Evolutionary conservation across 768 basidiomycete species (phyloP).

Genomic region (Calvatia gigantea): DNA sequence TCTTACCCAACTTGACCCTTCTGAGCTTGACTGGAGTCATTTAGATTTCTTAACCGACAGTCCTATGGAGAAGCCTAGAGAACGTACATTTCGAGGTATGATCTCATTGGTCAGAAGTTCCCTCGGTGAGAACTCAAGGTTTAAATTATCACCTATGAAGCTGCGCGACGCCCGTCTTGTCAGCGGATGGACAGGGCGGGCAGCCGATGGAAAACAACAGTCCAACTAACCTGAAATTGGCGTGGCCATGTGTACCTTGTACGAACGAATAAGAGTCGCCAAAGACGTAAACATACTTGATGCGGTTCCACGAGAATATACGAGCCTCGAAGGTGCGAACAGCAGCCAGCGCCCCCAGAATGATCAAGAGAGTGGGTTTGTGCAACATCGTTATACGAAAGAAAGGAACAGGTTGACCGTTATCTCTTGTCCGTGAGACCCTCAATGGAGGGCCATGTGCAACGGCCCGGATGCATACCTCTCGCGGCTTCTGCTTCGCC

Average conservation of each 20-base stretch:
- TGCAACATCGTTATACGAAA: neutral
- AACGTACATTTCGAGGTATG: conserved; percentile 38
- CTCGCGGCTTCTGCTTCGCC: neutral
- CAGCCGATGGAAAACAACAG: neutral
- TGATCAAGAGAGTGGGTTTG: neutral
- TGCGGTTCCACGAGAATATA: conserved; percentile 3
- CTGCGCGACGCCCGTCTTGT: conserved; percentile 19
- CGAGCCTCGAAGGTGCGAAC: neutral
- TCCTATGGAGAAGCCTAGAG: neutral
- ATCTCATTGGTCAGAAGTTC: conserved; percentile 42
- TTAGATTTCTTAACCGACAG: neutral
- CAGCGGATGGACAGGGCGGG: neutral
- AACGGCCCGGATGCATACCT: neutral
- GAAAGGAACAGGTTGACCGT: neutral
- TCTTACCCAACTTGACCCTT: conserved; percentile 50
- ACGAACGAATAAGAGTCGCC: conserved; percentile 58
- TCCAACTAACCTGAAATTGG: conserved; percentile 49
- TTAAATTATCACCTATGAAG: conserved; percentile 46
- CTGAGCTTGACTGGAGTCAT: conserved; percentile 46
- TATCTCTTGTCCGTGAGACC: neutral
- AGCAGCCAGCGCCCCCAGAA: neutral
- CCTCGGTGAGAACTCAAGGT: conserved; percentile 37
- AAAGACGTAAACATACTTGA: conserved; percentile 46
- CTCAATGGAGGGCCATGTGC: neutral
- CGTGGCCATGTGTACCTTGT: conserved; percentile 40